These are phyloP conservation scores for Phaeomoniella chlamydospora DNA, from an alignment of 2,329 filamentous ascomycete species.

Conservation along the genomic window DNA sequence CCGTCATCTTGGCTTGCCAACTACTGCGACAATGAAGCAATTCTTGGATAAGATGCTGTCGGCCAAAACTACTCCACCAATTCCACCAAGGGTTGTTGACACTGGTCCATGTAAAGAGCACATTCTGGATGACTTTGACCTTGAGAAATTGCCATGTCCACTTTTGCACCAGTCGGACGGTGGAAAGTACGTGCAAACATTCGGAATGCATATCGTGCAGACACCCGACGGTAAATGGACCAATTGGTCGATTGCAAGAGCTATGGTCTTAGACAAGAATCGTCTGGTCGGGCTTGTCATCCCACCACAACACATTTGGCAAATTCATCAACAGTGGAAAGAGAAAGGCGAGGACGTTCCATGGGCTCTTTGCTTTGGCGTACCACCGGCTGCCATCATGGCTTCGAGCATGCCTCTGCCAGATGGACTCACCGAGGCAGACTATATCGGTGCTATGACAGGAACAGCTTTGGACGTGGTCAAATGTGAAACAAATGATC, in stretches of 20 bases:
- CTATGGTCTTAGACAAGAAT: constrained; percentile 31
- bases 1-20: constrained; percentile 24
- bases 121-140: constrained; percentile 26
- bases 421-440: constrained; percentile 31
- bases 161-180: constrained; percentile 30
- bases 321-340: constrained; percentile 33
- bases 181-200: constrained; percentile 36
- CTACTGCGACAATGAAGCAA: constrained; percentile 19
- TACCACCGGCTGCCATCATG: constrained; percentile 35
- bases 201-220: constrained; percentile 33
- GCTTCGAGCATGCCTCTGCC: constrained; percentile 35
- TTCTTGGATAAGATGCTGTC: constrained; percentile 28
- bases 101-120: constrained; percentile 30
- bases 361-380: constrained; percentile 33
- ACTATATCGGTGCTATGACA: constrained; percentile 32
- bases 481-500: constrained; percentile 37
- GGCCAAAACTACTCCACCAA: constrained; percentile 17
- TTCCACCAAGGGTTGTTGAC: constrained; percentile 17
- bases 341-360: constrained; percentile 29
- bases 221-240: constrained; percentile 32
- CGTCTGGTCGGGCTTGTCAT: constrained; percentile 27
- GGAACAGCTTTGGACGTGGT: constrained; percentile 31
- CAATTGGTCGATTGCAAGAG: constrained; percentile 22
- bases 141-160: constrained; percentile 26
- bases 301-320: constrained; percentile 30